These are phyloP conservation scores for Rickenella mellea DNA, from an alignment of 768 basidiomycete genomes.

Conservation along the genomic window DNA sequence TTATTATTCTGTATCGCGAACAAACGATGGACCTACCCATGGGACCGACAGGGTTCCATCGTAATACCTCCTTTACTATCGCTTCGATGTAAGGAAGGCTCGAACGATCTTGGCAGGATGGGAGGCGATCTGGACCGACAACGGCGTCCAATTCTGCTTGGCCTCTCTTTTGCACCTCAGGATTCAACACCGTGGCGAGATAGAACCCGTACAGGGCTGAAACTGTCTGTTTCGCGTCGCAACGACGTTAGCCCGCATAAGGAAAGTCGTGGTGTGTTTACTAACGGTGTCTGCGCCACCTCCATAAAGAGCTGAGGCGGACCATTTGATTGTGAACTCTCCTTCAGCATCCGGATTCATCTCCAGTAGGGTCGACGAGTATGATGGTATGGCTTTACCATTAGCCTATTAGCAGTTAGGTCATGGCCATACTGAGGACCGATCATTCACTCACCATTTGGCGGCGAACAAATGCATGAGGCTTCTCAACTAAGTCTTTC, in stretches of 20 bases:
- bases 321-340: conserved; percentile 21
- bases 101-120: conserved; percentile 20
- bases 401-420: not conserved
- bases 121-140: conserved; percentile 24
- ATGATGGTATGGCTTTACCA: conserved; percentile 8
- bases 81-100: conserved; percentile 28
- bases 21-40: conserved; percentile 7
- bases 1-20: not conserved
- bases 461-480: conserved; percentile 12
- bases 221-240: conserved; percentile 7
- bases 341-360: conserved; percentile 6
- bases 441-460: conserved; percentile 6
- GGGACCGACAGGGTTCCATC: conserved; percentile 15
- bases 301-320: conserved; percentile 18
- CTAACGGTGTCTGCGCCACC: conserved; percentile 30
- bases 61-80: conserved; percentile 21
- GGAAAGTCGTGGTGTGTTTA: not conserved
- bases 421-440: not conserved
- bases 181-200: conserved; percentile 29
- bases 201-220: conserved; percentile 17
- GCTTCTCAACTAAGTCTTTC: conserved; percentile 9
- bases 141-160: conserved; percentile 33
- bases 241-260: not conserved
- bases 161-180: conserved; percentile 24
- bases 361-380: not conserved